These are phyloP conservation scores for Puccinia polysora DNA, from an alignment of 1,284 basidiomycete genomes.

Conservation along the genomic window DNA sequence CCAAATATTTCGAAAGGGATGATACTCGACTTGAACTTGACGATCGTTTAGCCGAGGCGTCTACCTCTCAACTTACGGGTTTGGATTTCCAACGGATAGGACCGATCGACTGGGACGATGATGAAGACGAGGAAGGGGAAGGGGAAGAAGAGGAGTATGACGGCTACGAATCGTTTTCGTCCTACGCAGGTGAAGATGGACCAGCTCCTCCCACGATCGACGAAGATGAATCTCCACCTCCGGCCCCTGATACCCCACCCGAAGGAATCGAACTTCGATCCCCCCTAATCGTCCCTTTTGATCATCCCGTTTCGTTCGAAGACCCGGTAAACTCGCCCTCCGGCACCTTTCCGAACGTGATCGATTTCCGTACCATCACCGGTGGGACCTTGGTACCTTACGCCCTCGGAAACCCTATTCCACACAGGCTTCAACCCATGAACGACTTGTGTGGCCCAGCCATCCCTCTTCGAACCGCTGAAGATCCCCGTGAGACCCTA, in stretches of 20 bases:
- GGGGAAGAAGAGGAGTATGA: slow-evolving; percentile 42
- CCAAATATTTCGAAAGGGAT: neutral
- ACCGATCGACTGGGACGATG: neutral
- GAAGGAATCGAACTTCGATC: slow-evolving; percentile 20
- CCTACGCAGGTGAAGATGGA: slow-evolving; percentile 13
- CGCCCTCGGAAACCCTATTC: no score
- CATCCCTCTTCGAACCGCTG: no score
- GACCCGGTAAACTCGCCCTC: no score
- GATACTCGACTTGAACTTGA: neutral
- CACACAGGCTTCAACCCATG: no score
- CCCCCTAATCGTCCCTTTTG: neutral
- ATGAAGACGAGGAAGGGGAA: neutral
- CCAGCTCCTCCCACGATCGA: slow-evolving; percentile 41
- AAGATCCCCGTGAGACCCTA: no score
- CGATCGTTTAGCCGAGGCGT: neutral
- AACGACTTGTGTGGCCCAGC: no score
- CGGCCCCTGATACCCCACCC: slow-evolving; percentile 33
- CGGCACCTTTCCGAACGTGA: no score
- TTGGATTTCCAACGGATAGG: neutral
- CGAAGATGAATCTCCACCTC: slow-evolving; percentile 41
- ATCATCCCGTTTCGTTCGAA: no score
- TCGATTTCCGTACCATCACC: no score
- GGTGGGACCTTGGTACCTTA: no score
- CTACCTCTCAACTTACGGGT: neutral
- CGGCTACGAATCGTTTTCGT: slow-evolving; percentile 33